Conservation (phyloP, 495 filamentous ascomycete species). For the Penicillium atrosanguineum region DNA sequence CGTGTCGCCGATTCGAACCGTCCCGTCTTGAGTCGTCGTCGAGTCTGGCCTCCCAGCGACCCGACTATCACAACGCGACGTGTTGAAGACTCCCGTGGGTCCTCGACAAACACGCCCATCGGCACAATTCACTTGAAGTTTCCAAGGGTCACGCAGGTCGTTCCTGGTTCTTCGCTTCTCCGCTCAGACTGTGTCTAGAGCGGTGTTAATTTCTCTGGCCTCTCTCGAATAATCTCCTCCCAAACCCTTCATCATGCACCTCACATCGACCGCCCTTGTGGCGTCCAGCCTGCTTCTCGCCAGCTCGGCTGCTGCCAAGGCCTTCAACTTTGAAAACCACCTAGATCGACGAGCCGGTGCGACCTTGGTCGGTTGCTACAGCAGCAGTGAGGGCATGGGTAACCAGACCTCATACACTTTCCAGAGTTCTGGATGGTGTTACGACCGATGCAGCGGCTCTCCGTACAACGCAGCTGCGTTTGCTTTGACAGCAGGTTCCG, state of each 20-base stretch:
- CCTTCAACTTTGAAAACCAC: constrained; percentile 10
- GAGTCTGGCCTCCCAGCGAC: not conserved
- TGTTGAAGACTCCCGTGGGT: not conserved
- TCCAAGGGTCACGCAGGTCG: constrained; percentile 47
- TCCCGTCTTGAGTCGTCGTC: not conserved
- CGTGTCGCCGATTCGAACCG: not conserved
- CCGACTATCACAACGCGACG: not conserved
- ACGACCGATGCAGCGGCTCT: constrained; percentile 30
- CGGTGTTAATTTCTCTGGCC: constrained; percentile 10
- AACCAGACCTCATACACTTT: constrained; percentile 30
- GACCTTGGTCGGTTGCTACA: constrained; percentile 35
- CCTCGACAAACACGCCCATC: constrained; percentile 7
- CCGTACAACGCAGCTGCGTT: constrained; percentile 34
- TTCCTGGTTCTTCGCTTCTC: constrained; percentile 35
- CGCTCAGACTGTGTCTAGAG: constrained; percentile 26
- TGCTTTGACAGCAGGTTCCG: constrained; percentile 37
- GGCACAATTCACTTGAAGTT: constrained; percentile 15
- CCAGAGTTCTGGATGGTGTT: constrained; percentile 51
- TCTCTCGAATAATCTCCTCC: constrained; percentile 10
- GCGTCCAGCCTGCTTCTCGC: constrained; percentile 29
- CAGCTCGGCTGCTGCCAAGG: constrained; percentile 19
- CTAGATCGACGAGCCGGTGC: constrained; percentile 12
- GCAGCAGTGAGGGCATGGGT: constrained; percentile 28
- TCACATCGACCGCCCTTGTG: constrained; percentile 28
- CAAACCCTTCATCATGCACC: constrained; percentile 29